Evolutionary conservation across 2,329 filamentous ascomycete genomes (phyloP).

Genomic region (Lojkania enalia): DNA sequence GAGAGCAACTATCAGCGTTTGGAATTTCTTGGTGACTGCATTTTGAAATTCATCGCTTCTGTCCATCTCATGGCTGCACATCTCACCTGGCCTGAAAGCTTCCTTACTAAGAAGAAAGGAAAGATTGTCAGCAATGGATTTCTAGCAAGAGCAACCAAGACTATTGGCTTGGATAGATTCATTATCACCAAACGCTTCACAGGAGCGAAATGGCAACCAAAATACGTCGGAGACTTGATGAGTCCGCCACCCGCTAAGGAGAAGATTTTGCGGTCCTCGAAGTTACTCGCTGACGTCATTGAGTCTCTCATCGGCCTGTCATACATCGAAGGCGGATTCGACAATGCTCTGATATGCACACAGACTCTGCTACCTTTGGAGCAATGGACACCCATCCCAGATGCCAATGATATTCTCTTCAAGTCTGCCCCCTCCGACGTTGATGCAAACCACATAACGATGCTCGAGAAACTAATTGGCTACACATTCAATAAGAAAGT

Average conservation of each 20-base stretch:
- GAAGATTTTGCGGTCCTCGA: slow-evolving; percentile 64
- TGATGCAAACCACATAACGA: slow-evolving; percentile 23
- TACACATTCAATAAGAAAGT: slow-evolving; percentile 69
- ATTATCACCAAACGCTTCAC: slow-evolving; percentile 72
- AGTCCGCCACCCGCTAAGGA: slow-evolving; percentile 8
- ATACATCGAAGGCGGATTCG: slow-evolving; percentile 68
- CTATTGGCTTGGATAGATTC: slow-evolving; percentile 69
- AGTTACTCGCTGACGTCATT: slow-evolving; percentile 83
- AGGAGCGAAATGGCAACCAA: slow-evolving; percentile 70
- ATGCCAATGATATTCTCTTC: slow-evolving; percentile 32
- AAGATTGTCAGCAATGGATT: slow-evolving; percentile 73
- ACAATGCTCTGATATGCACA: slow-evolving; percentile 66
- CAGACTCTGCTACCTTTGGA: slow-evolving; percentile 65
- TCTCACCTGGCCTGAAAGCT: slow-evolving; percentile 73
- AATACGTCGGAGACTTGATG: slow-evolving; percentile 57
- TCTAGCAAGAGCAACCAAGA: slow-evolving; percentile 67
- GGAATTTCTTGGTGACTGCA: slow-evolving; percentile 83
- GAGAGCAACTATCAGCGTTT: slow-evolving; percentile 75
- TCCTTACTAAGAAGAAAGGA: slow-evolving; percentile 70
- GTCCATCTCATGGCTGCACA: slow-evolving; percentile 66
- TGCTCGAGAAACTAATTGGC: slow-evolving; percentile 68
- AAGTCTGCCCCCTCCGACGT: slow-evolving; percentile 20
- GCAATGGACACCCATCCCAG: slow-evolving; percentile 38
- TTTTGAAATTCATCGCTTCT: slow-evolving; percentile 75
- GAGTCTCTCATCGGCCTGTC: slow-evolving; percentile 82